Percentiles rank a stretch among this genome's conserved stretches.
phyloP scores from a whole-genome alignment of 352 stramenopile species.

The Pythium biforme region DNA sequence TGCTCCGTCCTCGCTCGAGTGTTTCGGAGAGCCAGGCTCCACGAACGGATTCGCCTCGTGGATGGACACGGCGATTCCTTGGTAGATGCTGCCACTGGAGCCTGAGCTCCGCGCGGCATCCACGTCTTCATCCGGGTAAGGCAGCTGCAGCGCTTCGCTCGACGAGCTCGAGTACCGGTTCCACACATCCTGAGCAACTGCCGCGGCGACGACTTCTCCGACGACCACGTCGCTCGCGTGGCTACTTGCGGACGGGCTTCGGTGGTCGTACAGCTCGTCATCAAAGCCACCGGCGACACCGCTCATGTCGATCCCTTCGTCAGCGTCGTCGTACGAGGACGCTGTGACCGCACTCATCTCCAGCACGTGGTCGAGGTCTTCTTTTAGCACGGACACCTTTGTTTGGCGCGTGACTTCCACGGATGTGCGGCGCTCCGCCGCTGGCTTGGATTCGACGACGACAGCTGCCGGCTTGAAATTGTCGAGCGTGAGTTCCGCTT shows the following conservation, averaged over 20 bases:
- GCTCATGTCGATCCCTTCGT: slow-evolving; percentile 3
- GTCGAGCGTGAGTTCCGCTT: background rate
- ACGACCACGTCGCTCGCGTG: slow-evolving; percentile 3
- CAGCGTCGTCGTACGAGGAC: background rate
- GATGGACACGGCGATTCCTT: slow-evolving; percentile 4
- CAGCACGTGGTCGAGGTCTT: slow-evolving; percentile 2
- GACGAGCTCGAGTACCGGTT: slow-evolving; percentile 29
- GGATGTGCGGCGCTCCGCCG: slow-evolving; percentile 7
- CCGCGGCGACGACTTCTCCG: background rate
- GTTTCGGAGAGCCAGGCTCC: slow-evolving; percentile 14
- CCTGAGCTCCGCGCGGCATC: background rate
- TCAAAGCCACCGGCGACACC: background rate
- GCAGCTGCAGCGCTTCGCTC: slow-evolving; percentile 22
- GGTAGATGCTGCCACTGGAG: slow-evolving; percentile 6
- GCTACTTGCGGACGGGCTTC: background rate
- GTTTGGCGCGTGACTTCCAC: slow-evolving; percentile 13
- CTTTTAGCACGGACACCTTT: slow-evolving; percentile 1
- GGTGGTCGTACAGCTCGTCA: background rate
- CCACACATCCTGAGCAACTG: slow-evolving; percentile 16
- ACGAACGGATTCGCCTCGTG: slow-evolving; percentile 19
- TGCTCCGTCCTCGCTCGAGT: slow-evolving; percentile 9
- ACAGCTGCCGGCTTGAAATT: background rate
- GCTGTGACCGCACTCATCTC: background rate
- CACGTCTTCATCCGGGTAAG: slow-evolving; percentile 14
- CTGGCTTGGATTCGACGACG: background rate